These are phyloP conservation scores for Pittosporum tobira DNA, from an alignment of 129 eudicot genomes.

Conservation along the genomic window DNA sequence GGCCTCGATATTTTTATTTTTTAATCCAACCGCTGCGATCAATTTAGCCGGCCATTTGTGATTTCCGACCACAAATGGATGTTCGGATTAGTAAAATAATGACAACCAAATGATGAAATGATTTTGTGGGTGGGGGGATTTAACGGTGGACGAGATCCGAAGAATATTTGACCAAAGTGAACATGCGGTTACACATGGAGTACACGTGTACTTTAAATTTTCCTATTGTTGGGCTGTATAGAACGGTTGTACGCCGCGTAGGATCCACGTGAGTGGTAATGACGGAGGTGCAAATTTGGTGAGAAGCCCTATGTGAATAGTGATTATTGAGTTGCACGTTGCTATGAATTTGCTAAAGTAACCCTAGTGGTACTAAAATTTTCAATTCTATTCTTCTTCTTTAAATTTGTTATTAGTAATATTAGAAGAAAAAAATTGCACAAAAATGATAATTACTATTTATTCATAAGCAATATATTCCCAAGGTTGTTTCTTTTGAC, in stretches of 20 bases:
- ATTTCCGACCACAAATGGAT: not conserved
- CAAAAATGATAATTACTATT: no score
- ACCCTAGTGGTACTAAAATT: no score
- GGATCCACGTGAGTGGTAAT: conserved; percentile 21
- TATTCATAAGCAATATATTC: no score
- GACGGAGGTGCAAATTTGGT: not conserved
- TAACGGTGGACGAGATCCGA: conserved; percentile 20
- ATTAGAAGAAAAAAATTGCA: no score
- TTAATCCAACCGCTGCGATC: not conserved
- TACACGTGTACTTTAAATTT: conserved; percentile 36
- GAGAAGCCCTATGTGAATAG: not conserved
- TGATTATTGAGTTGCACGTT: no score
- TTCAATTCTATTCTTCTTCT: no score
- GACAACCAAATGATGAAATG: conserved; percentile 17
- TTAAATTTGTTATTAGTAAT: no score
- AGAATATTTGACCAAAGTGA: conserved; percentile 14
- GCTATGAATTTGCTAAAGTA: no score
- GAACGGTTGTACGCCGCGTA: conserved; percentile 30
- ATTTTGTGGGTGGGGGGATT: no score
- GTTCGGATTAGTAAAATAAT: conserved; percentile 1
- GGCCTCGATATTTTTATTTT: not conserved
- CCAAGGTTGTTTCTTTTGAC: no score
- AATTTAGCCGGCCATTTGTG: no score
- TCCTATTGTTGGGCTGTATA: conserved; percentile 37
- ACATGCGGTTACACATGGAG: not conserved